phyloP scores from a whole-genome alignment of 2,329 filamentous ascomycete species.

The Arthroderma sp. region DNA sequence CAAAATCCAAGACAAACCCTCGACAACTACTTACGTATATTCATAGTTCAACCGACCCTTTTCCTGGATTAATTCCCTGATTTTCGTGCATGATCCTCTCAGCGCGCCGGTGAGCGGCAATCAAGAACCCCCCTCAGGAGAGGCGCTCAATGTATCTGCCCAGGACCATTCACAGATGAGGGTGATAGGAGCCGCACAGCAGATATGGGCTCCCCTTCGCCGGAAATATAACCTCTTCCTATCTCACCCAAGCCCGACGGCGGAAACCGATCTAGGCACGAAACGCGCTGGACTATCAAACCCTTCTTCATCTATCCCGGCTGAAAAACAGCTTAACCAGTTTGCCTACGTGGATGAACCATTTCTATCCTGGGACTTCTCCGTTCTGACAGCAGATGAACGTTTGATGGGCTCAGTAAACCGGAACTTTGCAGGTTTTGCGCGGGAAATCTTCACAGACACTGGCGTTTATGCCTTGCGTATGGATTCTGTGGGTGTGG shows the following conservation, averaged over 20 bases:
- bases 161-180: constrained; percentile 45
- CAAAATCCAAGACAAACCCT: not conserved
- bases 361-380: constrained; percentile 53
- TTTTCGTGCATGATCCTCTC: constrained; percentile 43
- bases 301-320: constrained; percentile 31
- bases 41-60: constrained; percentile 48
- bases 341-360: constrained; percentile 52
- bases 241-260: constrained; percentile 34
- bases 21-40: constrained; percentile 6
- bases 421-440: constrained; percentile 50
- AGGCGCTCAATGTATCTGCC: constrained; percentile 39
- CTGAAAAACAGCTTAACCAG: constrained; percentile 39
- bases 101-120: constrained; percentile 31
- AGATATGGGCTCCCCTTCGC: constrained; percentile 49
- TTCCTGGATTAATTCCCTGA: constrained; percentile 48
- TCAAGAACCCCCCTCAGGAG: constrained; percentile 32
- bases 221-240: constrained; percentile 54
- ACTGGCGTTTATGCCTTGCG: constrained; percentile 51
- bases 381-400: constrained; percentile 38
- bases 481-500: constrained; percentile 46
- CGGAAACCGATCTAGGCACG: constrained; percentile 23
- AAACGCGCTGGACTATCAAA: constrained; percentile 30
- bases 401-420: constrained; percentile 48
- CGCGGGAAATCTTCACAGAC: constrained; percentile 51
- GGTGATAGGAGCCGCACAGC: constrained; percentile 50